phyloP scores from a whole-genome alignment of 2,329 filamentous ascomycete genomes.

The Phaeomoniella chlamydospora region DNA sequence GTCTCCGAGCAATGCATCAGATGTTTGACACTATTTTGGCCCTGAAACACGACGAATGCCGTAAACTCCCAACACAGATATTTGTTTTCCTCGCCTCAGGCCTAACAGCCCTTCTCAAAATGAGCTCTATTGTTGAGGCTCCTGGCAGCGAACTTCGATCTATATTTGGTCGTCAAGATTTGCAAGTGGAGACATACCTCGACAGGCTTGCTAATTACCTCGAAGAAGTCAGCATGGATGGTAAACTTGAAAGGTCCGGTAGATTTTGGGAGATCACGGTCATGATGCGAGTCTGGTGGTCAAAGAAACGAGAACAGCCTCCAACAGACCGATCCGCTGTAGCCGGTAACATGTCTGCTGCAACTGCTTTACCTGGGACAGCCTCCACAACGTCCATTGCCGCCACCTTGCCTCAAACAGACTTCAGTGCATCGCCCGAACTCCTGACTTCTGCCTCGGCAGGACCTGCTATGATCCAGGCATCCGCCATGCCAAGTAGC shows the following conservation, averaged over 20 bases:
- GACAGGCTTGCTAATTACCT: slow-evolving; percentile 58
- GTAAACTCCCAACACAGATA: slow-evolving; percentile 54
- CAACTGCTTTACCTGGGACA: no score
- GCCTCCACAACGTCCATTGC: no score
- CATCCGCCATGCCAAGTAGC: no score
- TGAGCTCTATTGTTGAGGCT: slow-evolving; percentile 53
- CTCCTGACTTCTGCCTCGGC: no score
- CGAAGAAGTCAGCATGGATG: slow-evolving; percentile 38
- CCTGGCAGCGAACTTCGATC: slow-evolving; percentile 55
- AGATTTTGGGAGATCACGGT: not conserved
- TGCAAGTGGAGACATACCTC: slow-evolving; percentile 53
- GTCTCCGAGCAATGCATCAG: slow-evolving; percentile 50
- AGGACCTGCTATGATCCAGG: no score
- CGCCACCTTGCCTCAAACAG: no score
- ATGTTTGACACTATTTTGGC: slow-evolving; percentile 51
- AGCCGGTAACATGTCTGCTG: no score
- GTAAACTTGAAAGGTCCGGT: not conserved
- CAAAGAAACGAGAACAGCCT: no score
- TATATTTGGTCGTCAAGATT: slow-evolving; percentile 52
- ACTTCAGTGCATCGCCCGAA: no score
- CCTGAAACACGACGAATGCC: slow-evolving; percentile 44
- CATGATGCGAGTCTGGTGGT: not conserved
- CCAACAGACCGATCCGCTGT: no score
- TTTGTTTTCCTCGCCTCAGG: slow-evolving; percentile 62
- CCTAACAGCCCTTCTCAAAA: slow-evolving; percentile 57